Percentiles rank a stretch among this genome's conserved stretches.
These are phyloP conservation scores for bread wheat (Triticum aestivum) DNA, from an alignment of 176 grass and related monocot species.

Conservation along the genomic window IWGSC_CS_RefSeq_v2.1 NC_057796.1:296580357-296580856, in stretches of 20 bases:
- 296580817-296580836: no score
- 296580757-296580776: no score
- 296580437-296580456: conserved; percentile 39
- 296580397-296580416: conserved; percentile 35
- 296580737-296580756: no score
- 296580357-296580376: conserved; percentile 6
- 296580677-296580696: not conserved
- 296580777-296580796: no score
- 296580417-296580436: conserved; percentile 19
- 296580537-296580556: not conserved
- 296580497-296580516: conserved; percentile 32
- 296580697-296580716: no score
- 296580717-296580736: no score
- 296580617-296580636: not conserved
- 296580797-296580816: no score
- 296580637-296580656: not conserved
- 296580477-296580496: conserved; percentile 31
- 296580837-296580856: no score
- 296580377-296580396: conserved; percentile 11
- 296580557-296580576: conserved; percentile 5
- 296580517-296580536: conserved; percentile 1
- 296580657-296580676: not conserved
- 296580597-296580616: not conserved
- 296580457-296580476: conserved; percentile 36
- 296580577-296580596: not conserved